A percentile compares a stretch with the other conserved stretches of the same genome.
Conservation (phyloP, 495 filamentous ascomycete genomes). For the Bathelium albidoporum region DNA sequence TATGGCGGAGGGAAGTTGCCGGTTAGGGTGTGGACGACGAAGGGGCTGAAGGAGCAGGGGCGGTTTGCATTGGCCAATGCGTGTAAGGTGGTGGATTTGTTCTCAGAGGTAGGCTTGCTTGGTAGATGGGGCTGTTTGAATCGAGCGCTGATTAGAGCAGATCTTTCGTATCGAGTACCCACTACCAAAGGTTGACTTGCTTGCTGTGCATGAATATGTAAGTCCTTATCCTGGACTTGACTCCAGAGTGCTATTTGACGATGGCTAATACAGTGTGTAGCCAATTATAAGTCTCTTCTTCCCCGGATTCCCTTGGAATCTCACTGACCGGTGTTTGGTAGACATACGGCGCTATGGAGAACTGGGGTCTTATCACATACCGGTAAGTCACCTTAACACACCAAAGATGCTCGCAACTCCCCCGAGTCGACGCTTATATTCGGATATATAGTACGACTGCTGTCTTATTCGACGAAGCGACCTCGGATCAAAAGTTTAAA, state of each 20-base stretch:
- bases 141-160: constrained; percentile 15
- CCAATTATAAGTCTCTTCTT: constrained; percentile 20
- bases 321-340: constrained; percentile 34
- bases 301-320: background rate
- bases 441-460: constrained; percentile 59
- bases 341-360: constrained; percentile 61
- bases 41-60: constrained; percentile 79
- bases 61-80: constrained; percentile 78
- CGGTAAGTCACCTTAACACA: constrained; percentile 21
- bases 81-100: constrained; percentile 83
- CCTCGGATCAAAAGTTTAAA: constrained; percentile 76
- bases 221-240: constrained; percentile 22
- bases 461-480: constrained; percentile 83
- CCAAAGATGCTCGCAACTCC: background rate
- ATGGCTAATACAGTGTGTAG: too few species aligned
- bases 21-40: constrained; percentile 92
- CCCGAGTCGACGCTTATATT: background rate
- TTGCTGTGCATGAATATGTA: constrained; percentile 95
- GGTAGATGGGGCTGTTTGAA: background rate
- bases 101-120: constrained; percentile 54
- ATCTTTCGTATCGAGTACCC: constrained; percentile 92
- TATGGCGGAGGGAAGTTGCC: constrained; percentile 84
- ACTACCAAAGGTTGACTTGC: constrained; percentile 84
- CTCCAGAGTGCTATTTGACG: too few species aligned
- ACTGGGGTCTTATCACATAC: constrained; percentile 96